Percentiles rank a stretch among this genome's conserved stretches.
phyloP scores from a whole-genome alignment of 83 land plant species.

The Isoetes engelmannii region DNA sequence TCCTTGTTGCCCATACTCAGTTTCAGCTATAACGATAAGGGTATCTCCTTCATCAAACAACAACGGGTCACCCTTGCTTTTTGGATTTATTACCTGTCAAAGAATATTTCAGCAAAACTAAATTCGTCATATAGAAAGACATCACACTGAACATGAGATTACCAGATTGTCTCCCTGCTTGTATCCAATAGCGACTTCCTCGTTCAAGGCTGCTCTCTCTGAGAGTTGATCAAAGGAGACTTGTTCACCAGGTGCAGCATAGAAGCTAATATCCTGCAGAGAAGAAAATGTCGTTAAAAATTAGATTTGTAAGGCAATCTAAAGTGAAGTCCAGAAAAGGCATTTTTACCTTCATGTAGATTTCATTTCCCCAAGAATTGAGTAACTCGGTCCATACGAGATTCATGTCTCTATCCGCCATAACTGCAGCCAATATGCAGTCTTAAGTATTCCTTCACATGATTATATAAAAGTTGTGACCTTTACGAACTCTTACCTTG shows the following conservation, averaged over 20 bases:
- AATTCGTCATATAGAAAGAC: no score
- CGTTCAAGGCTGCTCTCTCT: not conserved
- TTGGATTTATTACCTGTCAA: no score
- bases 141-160: not conserved
- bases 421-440: not conserved
- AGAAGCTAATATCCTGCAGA: slow-evolving; percentile 3
- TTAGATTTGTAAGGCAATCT: not conserved
- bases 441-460: not conserved
- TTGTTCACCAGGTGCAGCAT: not conserved
- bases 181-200: slow-evolving; percentile 8
- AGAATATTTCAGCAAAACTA: no score
- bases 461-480: not conserved
- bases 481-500: not conserved
- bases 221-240: slow-evolving; percentile 1
- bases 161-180: slow-evolving; percentile 3
- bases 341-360: not conserved
- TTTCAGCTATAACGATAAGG: no score
- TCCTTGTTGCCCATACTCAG: no score
- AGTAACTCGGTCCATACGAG: slow-evolving; percentile 3
- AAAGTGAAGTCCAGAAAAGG: not conserved
- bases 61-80: no score
- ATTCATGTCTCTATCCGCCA: not conserved
- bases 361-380: slow-evolving; percentile 10
- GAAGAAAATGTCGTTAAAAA: not conserved
- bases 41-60: no score